These are phyloP conservation scores for Rhizopogon salebrosus DNA, from an alignment of 768 basidiomycete genomes.

Conservation along the genomic window DNA sequence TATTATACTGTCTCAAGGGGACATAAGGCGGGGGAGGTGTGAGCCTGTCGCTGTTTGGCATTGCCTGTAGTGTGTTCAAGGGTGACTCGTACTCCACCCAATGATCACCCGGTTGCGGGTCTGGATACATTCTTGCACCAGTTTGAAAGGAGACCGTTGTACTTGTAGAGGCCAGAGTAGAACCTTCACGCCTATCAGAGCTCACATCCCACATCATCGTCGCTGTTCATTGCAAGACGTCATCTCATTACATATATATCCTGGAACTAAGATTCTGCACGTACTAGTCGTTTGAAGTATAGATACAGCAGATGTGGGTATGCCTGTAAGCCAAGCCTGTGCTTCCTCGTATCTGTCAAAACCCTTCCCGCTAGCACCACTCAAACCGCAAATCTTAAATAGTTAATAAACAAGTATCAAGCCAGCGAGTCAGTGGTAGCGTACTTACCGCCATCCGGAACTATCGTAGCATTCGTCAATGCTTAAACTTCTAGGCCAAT, in stretches of 20 bases:
- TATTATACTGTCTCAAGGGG: not conserved
- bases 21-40: not conserved
- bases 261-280: constrained; percentile 12
- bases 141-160: not conserved
- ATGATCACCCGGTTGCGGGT: not conserved
- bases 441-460: constrained; percentile 20
- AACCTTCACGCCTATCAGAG: not conserved
- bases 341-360: constrained; percentile 26
- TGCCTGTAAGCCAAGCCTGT: constrained; percentile 15
- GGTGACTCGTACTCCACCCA: not conserved
- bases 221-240: not conserved
- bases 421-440: not conserved
- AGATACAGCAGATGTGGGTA: constrained; percentile 8
- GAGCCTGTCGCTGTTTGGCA: not conserved
- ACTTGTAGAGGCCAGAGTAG: constrained; percentile 3
- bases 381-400: constrained; percentile 23
- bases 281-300: constrained; percentile 7
- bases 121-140: not conserved
- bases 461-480: constrained; percentile 4
- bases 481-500: not conserved
- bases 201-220: not conserved
- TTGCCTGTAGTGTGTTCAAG: not conserved
- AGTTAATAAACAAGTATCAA: not conserved
- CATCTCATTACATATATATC: not conserved
- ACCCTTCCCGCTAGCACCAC: constrained; percentile 27